Base-by-base conservation (phyloP, 2,329 filamentous ascomycete genomes). In the Curvularia sp. region DNA sequence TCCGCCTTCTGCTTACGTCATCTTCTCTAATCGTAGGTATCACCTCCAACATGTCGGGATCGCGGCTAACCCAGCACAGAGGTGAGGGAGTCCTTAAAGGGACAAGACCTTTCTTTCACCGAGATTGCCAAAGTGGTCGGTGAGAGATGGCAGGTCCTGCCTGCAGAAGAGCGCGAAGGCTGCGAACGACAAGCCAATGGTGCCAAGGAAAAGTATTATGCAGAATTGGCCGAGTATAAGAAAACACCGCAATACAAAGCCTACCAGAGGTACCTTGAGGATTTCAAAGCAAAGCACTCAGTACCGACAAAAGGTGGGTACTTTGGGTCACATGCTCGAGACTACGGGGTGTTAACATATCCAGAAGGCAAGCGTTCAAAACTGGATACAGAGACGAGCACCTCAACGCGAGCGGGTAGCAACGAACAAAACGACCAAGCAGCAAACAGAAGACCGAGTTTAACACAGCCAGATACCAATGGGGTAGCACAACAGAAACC, bases 81-180 rank as follows among this genome's bases (percentile, higher is more conserved):
- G 77, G 89, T 92, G 77, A 86, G 91, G 67, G 91, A 94, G 67
- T 86, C 90, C 21, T 78, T 94, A 23, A 92, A 91, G 72, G 89
- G 87, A 3, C 87, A 90, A 57, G 90, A 89, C 47, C 78, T 94
- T 4, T 90, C 88, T 1, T 95, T 95, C 68, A 93, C 90, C 1
- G 90, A 93, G 69, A 93, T 94, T 62, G 91, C 91, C 10, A 93
- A 93, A 70, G 80, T 92, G 1, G 91, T 93, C 1, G 91, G 91
- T 6, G 90, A 94, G 71, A 86, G 90, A 70, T 94, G 91, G 91
- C 91, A 94, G 72, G 88, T 86, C 51, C 78, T 94, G 8, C 81
- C 85, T 1, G 81, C 86, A 0, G 77, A 80, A 0, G 87, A 91
- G 65, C 90, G 91, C 69, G 90, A 92, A 70, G 82, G 84, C 0